Evolutionary conservation across 371 early-diverging fungal species (phyloP).

Genomic region (Mycotypha africana): DNA sequence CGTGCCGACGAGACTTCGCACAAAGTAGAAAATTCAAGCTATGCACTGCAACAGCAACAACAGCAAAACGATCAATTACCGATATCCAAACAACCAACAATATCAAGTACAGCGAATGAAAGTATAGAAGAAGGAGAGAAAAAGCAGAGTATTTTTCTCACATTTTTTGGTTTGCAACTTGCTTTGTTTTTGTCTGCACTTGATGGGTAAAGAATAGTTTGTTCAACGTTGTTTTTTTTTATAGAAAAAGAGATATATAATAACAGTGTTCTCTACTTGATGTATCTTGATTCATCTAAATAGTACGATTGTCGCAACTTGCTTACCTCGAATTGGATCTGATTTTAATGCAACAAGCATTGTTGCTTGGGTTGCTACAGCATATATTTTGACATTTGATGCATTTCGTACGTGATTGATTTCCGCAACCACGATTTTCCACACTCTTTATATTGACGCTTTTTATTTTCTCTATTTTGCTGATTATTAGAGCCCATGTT

Average conservation of each 20-base stretch:
- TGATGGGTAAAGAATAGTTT: constrained; percentile 18
- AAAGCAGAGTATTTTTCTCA: constrained; percentile 3
- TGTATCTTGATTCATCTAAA: too few relatives aligned
- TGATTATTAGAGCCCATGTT: constrained; percentile 35
- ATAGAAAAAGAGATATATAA: background rate
- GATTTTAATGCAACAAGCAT: constrained; percentile 60
- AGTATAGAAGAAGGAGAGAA: background rate
- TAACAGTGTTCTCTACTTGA: background rate
- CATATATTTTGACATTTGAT: constrained; percentile 53
- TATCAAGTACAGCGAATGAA: too few relatives aligned
- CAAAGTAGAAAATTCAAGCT: too few relatives aligned
- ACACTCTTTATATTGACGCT: background rate
- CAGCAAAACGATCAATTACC: too few relatives aligned
- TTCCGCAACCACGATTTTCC: constrained; percentile 23
- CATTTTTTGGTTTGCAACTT: constrained; percentile 15
- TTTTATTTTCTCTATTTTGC: background rate
- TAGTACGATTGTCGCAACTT: constrained; percentile 73
- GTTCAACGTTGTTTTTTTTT: too few relatives aligned
- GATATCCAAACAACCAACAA: too few relatives aligned
- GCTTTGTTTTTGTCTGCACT: constrained; percentile 20
- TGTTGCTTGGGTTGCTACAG: constrained; percentile 64
- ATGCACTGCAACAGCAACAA: too few relatives aligned
- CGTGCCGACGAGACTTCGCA: too few relatives aligned
- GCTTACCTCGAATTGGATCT: constrained; percentile 66
- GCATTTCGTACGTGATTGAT: constrained; percentile 30